Conservation (phyloP, 352 stramenopile genomes). For the Globisporangium sylvaticum region DNA sequence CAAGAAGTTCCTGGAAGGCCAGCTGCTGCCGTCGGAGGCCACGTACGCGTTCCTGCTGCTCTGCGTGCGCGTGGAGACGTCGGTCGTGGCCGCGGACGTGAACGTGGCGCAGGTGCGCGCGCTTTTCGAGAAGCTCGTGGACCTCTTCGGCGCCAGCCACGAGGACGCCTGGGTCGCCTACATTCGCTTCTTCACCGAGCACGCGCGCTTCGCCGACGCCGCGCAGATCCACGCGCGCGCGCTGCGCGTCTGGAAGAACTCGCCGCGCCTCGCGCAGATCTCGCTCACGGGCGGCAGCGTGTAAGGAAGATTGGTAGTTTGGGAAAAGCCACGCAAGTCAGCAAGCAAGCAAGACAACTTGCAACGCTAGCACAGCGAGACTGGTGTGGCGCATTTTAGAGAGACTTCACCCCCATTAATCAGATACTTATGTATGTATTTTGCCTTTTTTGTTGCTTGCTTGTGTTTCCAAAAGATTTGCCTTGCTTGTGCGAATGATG, state of each 20-base stretch:
- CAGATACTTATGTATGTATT: neutral
- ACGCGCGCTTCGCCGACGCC: constrained; percentile 44
- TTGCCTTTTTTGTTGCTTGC: neutral
- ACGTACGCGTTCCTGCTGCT: constrained; percentile 65
- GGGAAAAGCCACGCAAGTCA: neutral
- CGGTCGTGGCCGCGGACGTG: constrained; percentile 25
- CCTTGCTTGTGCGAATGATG: neutral
- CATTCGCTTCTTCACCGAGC: constrained; percentile 52
- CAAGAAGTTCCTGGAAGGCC: constrained; percentile 65
- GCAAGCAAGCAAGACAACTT: neutral
- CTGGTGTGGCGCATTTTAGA: neutral
- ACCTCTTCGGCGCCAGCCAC: constrained; percentile 54
- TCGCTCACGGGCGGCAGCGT: constrained; percentile 22
- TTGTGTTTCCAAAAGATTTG: neutral
- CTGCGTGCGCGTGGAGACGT: constrained; percentile 73
- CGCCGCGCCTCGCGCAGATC: constrained; percentile 46
- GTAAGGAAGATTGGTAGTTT: constrained; percentile 8
- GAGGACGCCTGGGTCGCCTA: constrained; percentile 78
- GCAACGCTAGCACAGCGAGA: neutral
- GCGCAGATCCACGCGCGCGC: constrained; percentile 68
- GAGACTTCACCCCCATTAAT: neutral
- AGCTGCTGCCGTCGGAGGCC: constrained; percentile 53
- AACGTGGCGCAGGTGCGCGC: constrained; percentile 41
- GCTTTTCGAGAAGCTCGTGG: constrained; percentile 82
- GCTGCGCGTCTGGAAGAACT: constrained; percentile 62